Conservation (phyloP, 2,329 filamentous ascomycete species). For the Xylaria digitata region DNA sequence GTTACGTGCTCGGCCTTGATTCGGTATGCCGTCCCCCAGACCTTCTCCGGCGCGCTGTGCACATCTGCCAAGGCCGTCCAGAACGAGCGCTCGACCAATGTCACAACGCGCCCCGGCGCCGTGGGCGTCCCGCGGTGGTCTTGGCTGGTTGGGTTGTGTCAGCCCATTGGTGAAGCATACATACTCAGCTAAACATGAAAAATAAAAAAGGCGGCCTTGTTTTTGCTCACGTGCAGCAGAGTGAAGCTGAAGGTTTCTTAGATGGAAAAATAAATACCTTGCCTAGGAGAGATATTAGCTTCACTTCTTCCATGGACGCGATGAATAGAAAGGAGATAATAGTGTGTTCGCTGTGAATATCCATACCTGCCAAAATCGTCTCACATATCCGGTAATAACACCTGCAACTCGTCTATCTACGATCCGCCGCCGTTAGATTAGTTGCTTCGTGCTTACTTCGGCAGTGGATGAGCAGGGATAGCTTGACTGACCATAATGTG, state of each 20-base stretch:
- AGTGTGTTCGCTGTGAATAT: background rate
- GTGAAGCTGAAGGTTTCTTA: background rate
- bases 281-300: conserved; percentile 39
- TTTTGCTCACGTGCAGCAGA: background rate
- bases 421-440: conserved; percentile 19
- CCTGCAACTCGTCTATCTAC: conserved; percentile 86
- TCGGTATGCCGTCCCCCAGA: conserved; percentile 95
- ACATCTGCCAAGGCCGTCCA: conserved; percentile 82
- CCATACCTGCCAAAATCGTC: conserved; percentile 94
- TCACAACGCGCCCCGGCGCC: conserved; percentile 90
- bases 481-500: conserved; percentile 81
- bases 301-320: background rate
- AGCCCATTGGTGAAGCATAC: conserved; percentile 12
- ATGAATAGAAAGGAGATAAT: background rate
- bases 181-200: background rate
- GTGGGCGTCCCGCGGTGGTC: conserved; percentile 94
- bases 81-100: conserved; percentile 84
- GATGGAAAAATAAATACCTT: conserved; percentile 39
- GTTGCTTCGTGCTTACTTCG: conserved; percentile 2
- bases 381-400: conserved; percentile 92
- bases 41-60: conserved; percentile 70
- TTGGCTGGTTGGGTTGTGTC: conserved; percentile 66
- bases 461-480: background rate
- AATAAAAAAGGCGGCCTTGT: background rate
- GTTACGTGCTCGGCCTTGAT: conserved; percentile 77